Evolutionary conservation across 169 alveolate genomes (phyloP), one percentile per base, ranked within the genome.

Genomic region (Cryptosporidium muris): DNA sequence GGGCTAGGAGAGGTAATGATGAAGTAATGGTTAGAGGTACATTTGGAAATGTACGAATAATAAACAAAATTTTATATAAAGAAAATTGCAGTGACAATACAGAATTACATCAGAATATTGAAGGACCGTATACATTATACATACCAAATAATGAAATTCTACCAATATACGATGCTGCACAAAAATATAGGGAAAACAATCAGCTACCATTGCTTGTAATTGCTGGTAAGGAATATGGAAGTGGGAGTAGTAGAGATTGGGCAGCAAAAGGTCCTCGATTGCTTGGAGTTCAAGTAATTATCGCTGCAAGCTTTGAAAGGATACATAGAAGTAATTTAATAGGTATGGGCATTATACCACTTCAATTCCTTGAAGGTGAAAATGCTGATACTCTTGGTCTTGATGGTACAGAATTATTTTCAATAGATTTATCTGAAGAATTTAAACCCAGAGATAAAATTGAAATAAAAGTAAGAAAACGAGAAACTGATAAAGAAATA

Each of bases 181-280:
- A 88, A 85, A 54, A 58, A 34, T 94, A 94, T 82, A 65, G 88
- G 42, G 65, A 74, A 40, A 90, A 88, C 40, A 82, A 90, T 12
- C 47, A 56, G 4, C 25, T 25, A 25, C 90, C 82, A 12, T 88
- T 91, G 63, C 82, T 92, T n/a, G 82, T 93, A 16, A 88, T 94
- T 9, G 82, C 82, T 47, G 99, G 99, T 4, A 91, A 95, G 90
- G 99, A 97, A 81, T 97, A 97, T 81, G 99, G 99, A 34, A 89
- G 96, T 62, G 99, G 99, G 40, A 91, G 97, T 81, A 94, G 98
- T 37, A 93, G 99, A 65, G 99, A 97, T 91, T 97, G 99, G 99
- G 99, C 99, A 25, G 99, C 99, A 37, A 96, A 97, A 94, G 99
- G 99, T 34, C 96, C 98, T 8, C 92, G 91, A 64, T 94, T 96